Conservation (phyloP, 768 basidiomycete genomes). For the Mycena kentingensis region DNA sequence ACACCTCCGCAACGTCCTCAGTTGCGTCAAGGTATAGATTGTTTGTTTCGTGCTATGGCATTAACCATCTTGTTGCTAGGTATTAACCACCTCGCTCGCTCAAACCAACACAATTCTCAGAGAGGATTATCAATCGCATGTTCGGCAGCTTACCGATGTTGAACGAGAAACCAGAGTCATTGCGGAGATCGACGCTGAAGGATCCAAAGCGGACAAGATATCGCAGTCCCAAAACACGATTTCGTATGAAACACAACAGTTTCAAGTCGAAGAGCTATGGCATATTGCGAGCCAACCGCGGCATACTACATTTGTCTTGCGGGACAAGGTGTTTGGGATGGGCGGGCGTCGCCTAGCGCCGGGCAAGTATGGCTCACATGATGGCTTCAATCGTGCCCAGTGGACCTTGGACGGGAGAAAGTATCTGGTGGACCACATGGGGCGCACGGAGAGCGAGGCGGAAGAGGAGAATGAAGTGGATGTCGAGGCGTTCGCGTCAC, state of each 20-base stretch:
- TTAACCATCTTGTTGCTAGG: constrained; percentile 30
- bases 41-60: constrained; percentile 1
- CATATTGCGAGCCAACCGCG: constrained; percentile 61
- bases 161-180: constrained; percentile 50
- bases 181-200: constrained; percentile 52
- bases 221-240: constrained; percentile 67
- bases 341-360: constrained; percentile 50
- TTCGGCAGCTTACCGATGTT: constrained; percentile 47
- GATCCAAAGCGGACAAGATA: constrained; percentile 51
- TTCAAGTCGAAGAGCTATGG: constrained; percentile 68
- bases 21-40: constrained; percentile 53
- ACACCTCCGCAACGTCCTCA: constrained; percentile 65
- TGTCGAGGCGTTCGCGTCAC: constrained; percentile 25
- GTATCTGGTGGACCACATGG: constrained; percentile 64
- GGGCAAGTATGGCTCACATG: constrained; percentile 59
- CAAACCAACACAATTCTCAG: constrained; percentile 58
- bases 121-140: constrained; percentile 58
- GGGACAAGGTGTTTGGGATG: constrained; percentile 69
- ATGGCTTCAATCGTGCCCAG: constrained; percentile 64
- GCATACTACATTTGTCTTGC: constrained; percentile 62
- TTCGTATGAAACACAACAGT: constrained; percentile 71
- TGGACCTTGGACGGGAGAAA: constrained; percentile 68
- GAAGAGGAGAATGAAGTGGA: constrained; percentile 60
- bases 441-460: constrained; percentile 75
- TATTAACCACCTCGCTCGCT: constrained; percentile 55